phyloP scores from a whole-genome alignment of 306 rosid species.

The Fragaria iinumae region DNA sequence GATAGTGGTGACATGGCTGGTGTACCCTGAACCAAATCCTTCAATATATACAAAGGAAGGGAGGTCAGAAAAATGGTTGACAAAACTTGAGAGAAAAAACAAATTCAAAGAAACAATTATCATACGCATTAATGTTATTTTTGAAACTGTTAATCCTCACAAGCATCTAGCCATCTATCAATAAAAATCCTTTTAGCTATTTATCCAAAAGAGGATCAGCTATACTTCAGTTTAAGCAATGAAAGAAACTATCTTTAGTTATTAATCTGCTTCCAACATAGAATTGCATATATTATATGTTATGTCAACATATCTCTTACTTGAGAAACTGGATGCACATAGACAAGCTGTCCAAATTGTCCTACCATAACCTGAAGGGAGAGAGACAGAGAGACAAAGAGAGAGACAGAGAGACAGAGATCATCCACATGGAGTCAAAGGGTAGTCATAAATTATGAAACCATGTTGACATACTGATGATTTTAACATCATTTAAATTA shows the following conservation, averaged over 20 bases:
- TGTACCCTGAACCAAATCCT: conserved; percentile 74
- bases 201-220: neutral
- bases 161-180: neutral
- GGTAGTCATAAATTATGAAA: conserved; percentile 11
- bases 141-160: neutral
- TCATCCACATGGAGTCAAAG: conserved; percentile 17
- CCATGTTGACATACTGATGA: conserved; percentile 15
- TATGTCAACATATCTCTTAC: conserved; percentile 46
- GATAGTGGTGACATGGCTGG: conserved; percentile 49
- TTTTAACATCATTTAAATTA: conserved; percentile 18
- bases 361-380: conserved; percentile 74
- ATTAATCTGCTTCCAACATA: conserved; percentile 28
- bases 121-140: neutral
- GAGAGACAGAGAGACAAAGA: neutral
- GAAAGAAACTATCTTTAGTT: conserved; percentile 6
- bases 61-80: neutral
- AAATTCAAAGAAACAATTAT: conserved; percentile 7
- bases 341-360: conserved; percentile 71
- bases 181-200: neutral
- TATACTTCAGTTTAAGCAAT: neutral
- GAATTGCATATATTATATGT: neutral
- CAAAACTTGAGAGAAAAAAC: neutral
- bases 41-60: conserved; percentile 30
- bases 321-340: conserved; percentile 76
- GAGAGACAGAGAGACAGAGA: neutral